Evolutionary conservation across 2,329 filamentous ascomycete species (phyloP), one percentile per base, ranked within the genome.

Genomic region (Pseudogymnoascus sp.): DNA sequence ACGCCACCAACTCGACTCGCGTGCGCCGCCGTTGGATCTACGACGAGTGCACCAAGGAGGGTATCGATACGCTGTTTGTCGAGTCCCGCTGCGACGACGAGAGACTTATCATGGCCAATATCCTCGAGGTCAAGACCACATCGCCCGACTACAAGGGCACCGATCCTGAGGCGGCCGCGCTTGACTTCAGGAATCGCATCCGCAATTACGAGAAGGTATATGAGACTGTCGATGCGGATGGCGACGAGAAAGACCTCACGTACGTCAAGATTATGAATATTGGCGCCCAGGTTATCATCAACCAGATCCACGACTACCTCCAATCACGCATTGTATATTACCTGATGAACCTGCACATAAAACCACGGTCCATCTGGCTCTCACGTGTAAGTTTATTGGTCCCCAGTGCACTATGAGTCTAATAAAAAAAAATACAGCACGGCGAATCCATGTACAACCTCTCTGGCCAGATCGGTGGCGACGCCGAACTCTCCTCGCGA

Each of bases 261-360:
- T 99, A 97, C 73, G 88, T 97, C 73, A 97, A 99, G 78, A 89
- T 99, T 72, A 95, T 97, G 81, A 88, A 99, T 71, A 91, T 97
- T 10, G 92, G 94, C 63, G 91, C 91, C 68, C 91, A 96, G 72
- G 92, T 97, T 72, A 94, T 97, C 71, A 97, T 99, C 83, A 99
- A 97, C 78, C 88, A 90, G 72, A 96, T 99, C 71, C 88, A 92
- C 73, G 94, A 99, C 76, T 99, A 99, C 72, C 81, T 99, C 29
- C 94, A 97, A 74, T 96, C 91, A 74, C 88, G 94, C 63, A 88
- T 99, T 48, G 93, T 99, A 51, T 99, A 99, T 77, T 99, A 97
- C 74, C 85, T 97, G 63, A 97, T 97, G 87, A 99, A 97, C 74
- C 81, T 99, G 39, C 94, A 99, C 77, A 99, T 99, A 74, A 93